These are phyloP conservation scores for Verbascum thapsus DNA, from an alignment of 257 asterid genomes.

Conservation along the genomic window DNA sequence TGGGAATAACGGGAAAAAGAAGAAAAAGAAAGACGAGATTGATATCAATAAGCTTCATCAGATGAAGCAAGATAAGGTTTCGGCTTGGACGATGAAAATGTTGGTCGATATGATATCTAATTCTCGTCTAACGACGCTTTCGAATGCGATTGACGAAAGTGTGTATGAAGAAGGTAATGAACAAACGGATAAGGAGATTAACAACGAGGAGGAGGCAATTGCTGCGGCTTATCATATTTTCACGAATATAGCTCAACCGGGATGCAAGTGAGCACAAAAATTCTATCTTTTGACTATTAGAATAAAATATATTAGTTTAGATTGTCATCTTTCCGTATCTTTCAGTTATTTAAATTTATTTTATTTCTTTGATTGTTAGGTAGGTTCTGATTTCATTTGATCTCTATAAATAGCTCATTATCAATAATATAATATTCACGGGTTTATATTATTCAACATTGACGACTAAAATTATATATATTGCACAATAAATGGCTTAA, in stretches of 20 bases:
- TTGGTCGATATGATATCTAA: constrained; percentile 67
- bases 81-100: constrained; percentile 94
- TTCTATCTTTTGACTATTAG: too few species aligned
- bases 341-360: too few species aligned
- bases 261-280: constrained; percentile 65
- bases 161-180: constrained; percentile 43
- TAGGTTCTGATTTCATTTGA: too few species aligned
- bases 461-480: neutral
- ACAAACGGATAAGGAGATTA: constrained; percentile 69
- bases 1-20: constrained; percentile 49
- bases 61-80: constrained; percentile 83
- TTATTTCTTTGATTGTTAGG: neutral
- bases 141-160: constrained; percentile 57
- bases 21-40: constrained; percentile 45
- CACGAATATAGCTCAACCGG: constrained; percentile 65
- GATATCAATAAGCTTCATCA: constrained; percentile 69
- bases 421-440: too few species aligned
- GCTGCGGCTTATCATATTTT: constrained; percentile 86
- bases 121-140: constrained; percentile 73
- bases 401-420: too few species aligned
- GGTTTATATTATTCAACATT: too few species aligned
- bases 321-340: too few species aligned
- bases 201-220: constrained; percentile 79
- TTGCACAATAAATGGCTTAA: neutral
- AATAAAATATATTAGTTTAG: too few species aligned